These are phyloP conservation scores for Amanita fuliginea DNA, from an alignment of 768 basidiomycete genomes.

Conservation along the genomic window DNA sequence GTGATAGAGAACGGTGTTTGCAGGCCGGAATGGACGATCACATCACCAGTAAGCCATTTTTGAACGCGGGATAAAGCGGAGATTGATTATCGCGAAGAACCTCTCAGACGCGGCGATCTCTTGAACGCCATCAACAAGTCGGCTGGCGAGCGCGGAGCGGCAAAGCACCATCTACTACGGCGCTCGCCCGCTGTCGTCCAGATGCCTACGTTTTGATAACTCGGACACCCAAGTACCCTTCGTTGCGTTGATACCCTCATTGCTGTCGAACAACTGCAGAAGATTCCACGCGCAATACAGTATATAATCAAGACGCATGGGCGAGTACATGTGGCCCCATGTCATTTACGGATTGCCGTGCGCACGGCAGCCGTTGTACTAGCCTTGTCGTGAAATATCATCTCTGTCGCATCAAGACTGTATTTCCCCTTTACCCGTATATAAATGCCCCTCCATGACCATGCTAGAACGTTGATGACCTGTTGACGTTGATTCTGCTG, in stretches of 20 bases:
- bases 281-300: background rate
- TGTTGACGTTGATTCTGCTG: background rate
- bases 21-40: conserved; percentile 61
- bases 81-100: conserved; percentile 35
- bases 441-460: background rate
- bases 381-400: no score
- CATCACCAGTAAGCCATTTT: conserved; percentile 54
- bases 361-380: no score
- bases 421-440: background rate
- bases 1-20: conserved; percentile 41
- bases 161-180: conserved; percentile 24
- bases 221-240: background rate
- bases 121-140: conserved; percentile 76
- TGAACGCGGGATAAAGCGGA: background rate
- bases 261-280: background rate
- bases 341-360: no score
- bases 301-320: background rate
- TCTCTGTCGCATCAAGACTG: no score
- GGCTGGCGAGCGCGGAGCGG: conserved; percentile 47
- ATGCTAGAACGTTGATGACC: background rate
- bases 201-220: background rate
- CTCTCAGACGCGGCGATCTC: conserved; percentile 67
- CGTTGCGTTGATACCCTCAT: background rate
- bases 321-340: background rate
- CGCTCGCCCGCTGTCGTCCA: conserved; percentile 18